Evolutionary conservation across 2,329 filamentous ascomycete species (phyloP), one percentile per base, ranked within the genome.

Genomic region (Penicillium sp.): DNA sequence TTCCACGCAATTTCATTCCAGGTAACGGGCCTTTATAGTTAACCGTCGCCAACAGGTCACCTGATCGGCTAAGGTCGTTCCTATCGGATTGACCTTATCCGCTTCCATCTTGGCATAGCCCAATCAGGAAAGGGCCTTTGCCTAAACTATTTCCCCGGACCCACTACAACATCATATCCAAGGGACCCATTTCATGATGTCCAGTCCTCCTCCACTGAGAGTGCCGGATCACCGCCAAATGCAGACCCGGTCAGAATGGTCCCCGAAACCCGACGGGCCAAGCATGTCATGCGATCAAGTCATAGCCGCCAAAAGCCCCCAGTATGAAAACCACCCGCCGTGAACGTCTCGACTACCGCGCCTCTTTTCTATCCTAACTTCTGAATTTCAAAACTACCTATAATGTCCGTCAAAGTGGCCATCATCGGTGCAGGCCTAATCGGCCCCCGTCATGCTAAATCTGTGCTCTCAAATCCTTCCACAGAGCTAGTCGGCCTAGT

Each of bases 361-460:
- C 8, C 19, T 42, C 37, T 21, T 9, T n/a, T 10, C 4, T n/a
- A 21, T 0, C 37, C 4, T 6, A 42, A 19, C 3, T 13, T 11
- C 37, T 21, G 19, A 10, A 42, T 6, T 13, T 3, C 37, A 19
- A 19, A 19, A 19, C 19, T 4, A 21, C 37, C 7, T 21, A 23
- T n/a, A 3, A 64, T 63, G 61, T 31, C 62, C 19, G 42, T 75
- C 48, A 74, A 71, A 52, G 71, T 82, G 51, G 77, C 77, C 25
- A 72, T 83, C 50, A 70, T 83, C 54, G 81, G 80, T 35, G 74
- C 74, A 29, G 82, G 81, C 2, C 67, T 79, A 14, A 83, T 83
- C 50, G 81, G 81, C 3, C 80, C 80, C 35, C 75, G 80, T 23
- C 81, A 84, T 63, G 80, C 79, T 0, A 65, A 77, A 59, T 77